Evolutionary conservation across 2,329 filamentous ascomycete genomes (phyloP).

Genomic region (Arthrobotrys sinensis): DNA sequence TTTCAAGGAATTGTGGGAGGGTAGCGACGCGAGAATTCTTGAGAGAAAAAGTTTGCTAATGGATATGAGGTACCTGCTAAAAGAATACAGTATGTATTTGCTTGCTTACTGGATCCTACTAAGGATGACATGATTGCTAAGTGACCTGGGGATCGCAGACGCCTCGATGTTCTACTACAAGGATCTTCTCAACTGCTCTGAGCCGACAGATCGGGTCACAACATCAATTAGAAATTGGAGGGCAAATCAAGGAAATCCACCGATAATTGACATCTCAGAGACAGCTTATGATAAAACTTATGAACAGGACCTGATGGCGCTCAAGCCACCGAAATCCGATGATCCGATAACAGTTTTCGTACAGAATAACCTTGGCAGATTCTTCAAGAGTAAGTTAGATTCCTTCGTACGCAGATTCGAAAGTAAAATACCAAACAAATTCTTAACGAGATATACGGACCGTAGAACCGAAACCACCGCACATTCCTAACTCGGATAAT

Average conservation of each 20-base stretch:
- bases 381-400: conserved; percentile 48
- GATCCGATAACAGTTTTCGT: conserved; percentile 50
- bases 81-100: conserved; percentile 36
- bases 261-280: conserved; percentile 53
- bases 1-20: conserved; percentile 44
- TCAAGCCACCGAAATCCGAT: conserved; percentile 55
- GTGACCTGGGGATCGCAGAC: background rate
- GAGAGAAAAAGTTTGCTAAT: conserved; percentile 21
- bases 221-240: conserved; percentile 56
- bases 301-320: conserved; percentile 48
- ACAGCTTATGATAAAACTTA: conserved; percentile 44
- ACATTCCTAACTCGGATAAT: conserved; percentile 54
- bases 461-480: conserved; percentile 38
- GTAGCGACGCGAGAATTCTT: background rate
- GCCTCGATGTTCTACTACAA: conserved; percentile 40
- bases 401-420: background rate
- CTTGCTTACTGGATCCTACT: background rate
- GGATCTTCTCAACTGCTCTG: conserved; percentile 41
- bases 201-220: conserved; percentile 38
- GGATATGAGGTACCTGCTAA: conserved; percentile 33
- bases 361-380: conserved; percentile 54
- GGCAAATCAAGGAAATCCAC: conserved; percentile 54
- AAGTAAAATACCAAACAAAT: background rate
- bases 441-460: background rate
- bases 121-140: background rate